These are phyloP conservation scores for Hypoxylon rubiginosum DNA, from an alignment of 2,329 filamentous ascomycete species.

Conservation along the genomic window DNA sequence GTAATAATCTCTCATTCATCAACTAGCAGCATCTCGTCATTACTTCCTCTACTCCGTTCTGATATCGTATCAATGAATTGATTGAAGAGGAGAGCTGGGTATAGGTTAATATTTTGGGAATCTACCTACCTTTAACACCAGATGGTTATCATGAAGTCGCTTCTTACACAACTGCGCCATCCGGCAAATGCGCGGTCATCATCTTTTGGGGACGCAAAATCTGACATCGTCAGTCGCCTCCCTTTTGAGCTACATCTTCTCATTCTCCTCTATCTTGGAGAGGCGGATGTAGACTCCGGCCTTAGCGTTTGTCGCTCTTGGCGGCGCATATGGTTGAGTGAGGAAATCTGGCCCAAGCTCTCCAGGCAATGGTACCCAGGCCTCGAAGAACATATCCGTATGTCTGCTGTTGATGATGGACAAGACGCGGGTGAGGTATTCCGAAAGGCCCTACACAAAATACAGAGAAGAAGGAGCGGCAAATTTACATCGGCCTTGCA, in stretches of 20 bases:
- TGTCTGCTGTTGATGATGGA: slow-evolving; percentile 23
- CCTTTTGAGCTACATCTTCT: slow-evolving; percentile 50
- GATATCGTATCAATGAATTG: neutral
- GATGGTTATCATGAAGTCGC: slow-evolving; percentile 33
- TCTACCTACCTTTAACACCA: neutral
- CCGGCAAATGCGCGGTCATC: slow-evolving; percentile 8
- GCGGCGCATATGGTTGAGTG: slow-evolving; percentile 48
- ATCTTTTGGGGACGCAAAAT: neutral
- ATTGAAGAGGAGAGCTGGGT: neutral
- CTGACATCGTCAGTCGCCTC: slow-evolving; percentile 47
- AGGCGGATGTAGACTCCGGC: slow-evolving; percentile 43
- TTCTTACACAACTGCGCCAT: slow-evolving; percentile 27
- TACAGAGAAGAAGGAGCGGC: slow-evolving; percentile 42
- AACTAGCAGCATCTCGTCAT: neutral
- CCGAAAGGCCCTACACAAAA: slow-evolving; percentile 40
- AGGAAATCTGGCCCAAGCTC: slow-evolving; percentile 50
- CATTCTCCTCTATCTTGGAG: slow-evolving; percentile 46
- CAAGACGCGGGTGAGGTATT: slow-evolving; percentile 43
- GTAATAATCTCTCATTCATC: neutral
- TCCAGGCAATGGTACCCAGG: slow-evolving; percentile 49
- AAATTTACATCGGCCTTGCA: slow-evolving; percentile 48
- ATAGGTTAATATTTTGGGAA: too few species aligned
- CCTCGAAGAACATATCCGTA: slow-evolving; percentile 44
- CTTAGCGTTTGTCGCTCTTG: slow-evolving; percentile 43
- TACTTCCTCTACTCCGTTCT: neutral